A percentile compares a stretch with the other conserved stretches of the same genome.
Conservation (phyloP, 345 rosid genomes). For the Eucalyptus leucophloia region DNA sequence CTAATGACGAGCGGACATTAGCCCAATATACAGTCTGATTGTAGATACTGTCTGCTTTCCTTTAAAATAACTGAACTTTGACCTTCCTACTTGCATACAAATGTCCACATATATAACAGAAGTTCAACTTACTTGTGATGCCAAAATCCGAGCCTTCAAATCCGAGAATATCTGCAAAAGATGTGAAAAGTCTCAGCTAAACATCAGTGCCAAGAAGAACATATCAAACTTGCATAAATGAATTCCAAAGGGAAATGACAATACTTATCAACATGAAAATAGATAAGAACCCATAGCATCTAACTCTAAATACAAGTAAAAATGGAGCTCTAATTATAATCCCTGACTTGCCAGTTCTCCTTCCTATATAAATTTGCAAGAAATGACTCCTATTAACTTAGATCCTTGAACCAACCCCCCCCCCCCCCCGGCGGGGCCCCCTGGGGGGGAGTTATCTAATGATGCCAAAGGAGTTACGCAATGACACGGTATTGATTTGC, state of each 20-base stretch:
- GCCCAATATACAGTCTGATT: background rate
- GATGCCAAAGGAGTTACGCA: background rate
- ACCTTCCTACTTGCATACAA: background rate
- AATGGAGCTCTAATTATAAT: background rate
- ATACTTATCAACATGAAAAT: background rate
- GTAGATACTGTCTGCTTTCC: background rate
- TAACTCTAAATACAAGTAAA: background rate
- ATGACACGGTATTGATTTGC: background rate
- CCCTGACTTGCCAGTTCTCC: background rate
- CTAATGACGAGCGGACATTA: background rate
- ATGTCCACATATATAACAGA: background rate
- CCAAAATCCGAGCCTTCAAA: conserved; percentile 81
- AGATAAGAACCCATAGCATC: background rate
- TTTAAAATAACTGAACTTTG: background rate
- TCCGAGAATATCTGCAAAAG: conserved; percentile 71
- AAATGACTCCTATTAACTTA: background rate
- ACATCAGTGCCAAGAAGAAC: background rate
- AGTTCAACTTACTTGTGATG: conserved; percentile 58
- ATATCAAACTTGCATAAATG: background rate
- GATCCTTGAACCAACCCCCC: background rate
- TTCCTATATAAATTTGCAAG: background rate
- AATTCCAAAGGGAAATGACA: background rate
- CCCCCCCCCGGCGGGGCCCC: no score
- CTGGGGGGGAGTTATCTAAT: background rate
- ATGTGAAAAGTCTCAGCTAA: background rate